Evolutionary conservation across 2,329 filamentous ascomycete genomes (phyloP), one percentile per base, ranked within the genome.

Genomic region (Esteya vermicola): DNA sequence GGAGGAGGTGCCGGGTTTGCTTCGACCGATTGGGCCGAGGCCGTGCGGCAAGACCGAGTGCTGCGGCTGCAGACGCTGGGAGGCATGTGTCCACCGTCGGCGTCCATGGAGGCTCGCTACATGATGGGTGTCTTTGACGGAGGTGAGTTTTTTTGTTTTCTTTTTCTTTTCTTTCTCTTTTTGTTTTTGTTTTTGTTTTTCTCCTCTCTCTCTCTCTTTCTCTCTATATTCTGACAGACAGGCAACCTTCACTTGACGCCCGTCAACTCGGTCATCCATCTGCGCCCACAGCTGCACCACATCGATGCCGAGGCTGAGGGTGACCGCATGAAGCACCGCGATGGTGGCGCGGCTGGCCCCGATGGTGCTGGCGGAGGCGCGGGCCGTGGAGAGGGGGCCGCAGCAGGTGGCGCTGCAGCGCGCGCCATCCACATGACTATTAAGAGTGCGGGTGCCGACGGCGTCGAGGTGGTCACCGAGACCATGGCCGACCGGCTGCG

Each of bases 81-180:
- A 34, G 91, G 91, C 33, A 48, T 51, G 47, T 50, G 48, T 30
- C 48, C 48, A n/a, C 48, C 46, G 0, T 79, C 89, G 56, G 70
- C 75, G 31, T 65, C 76, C 3, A 75, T 78, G 47, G 73, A 80
- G 47, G 80, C 81, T 19, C 80, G 85, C 48, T 93, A 93, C 62
- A 93, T 95, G 78, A 70, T 95, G 37, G 91, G 85, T 22, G 81
- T 86, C n/a, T 95, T 96, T 56, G 75, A 81, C 54, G 80, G 80
- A 38, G 75, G 85, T 89, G 59, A 50, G 76, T 37, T 22, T 27
- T 9, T 9, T 5, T 19, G 9, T 5, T n/a, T 33, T 34, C 20
- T 19, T 16, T 30, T 20, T 26, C 9, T 25, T 28, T n/a, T 13
- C 3, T 25, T 20, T 12, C 16, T 6, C 3, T 22, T 3, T 18